Base-by-base conservation (phyloP, 176 grass and related monocot species). In the Oryza meyeriana region DNA sequence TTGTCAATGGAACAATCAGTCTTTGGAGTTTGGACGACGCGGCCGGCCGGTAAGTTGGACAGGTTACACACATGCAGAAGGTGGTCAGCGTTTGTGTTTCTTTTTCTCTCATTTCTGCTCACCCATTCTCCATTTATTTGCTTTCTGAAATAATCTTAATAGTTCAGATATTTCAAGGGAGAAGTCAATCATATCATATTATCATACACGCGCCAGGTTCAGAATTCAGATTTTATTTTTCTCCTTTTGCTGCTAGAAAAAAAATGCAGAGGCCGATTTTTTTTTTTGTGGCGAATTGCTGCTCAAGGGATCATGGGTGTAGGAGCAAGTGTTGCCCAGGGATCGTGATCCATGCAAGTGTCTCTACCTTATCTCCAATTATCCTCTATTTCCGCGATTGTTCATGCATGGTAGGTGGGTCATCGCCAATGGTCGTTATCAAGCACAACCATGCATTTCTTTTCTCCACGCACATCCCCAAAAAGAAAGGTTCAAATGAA, bases 341-440 rank as follows among this genome's bases (percentile, higher is more conserved):
- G 26, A 35, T 17, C 17, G 6, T 66, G 66, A 66, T 59, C 79
- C 79, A 30, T 40, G 44, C 33, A 36, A 27, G 39, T n/a, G 10
- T 61, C 7, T 85, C 40, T 22, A 59, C 9, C 17, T 39, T 40
- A 16, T 47, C 39, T 70, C 1, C 10, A 24, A 58, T 58, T 58
- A 22, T 52, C 36, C 4, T 25, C 11, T 4, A 35, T 6, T 28
- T 6, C 68, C 24, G 16, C 12, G 48, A 31, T 67, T 20, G 31
- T 69, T 38, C 72, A 31, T 69, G 8, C 22, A 64, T 22, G 58
- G 68, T 86, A 12, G 83, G 74, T 78, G 28, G 57, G 66, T 80
- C 69, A 31, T 26, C 59, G 76, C 66, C 84, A 86, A 66, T 66
- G 69, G 25, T 66, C 57, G 74, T 29, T 78, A 62, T 62, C 52